Evolutionary conservation across 2,329 filamentous ascomycete species (phyloP), one percentile per base, ranked within the genome.

Genomic region (Nemania sp.): DNA sequence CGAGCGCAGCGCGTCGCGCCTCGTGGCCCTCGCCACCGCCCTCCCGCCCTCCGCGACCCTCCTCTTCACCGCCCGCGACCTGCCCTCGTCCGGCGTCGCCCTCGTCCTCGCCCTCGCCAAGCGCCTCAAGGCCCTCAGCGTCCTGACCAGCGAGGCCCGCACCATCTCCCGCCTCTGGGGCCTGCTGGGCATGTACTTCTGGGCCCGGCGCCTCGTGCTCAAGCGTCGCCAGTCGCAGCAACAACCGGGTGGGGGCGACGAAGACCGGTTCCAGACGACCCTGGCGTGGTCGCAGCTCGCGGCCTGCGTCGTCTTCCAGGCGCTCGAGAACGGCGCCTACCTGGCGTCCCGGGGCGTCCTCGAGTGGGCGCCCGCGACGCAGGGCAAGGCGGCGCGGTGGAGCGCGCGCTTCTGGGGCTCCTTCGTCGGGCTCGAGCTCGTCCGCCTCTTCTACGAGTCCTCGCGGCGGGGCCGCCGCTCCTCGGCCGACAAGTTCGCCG

Each of bases 251-350:
- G 10, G 51, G 13, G 11, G 50, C 12, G 15, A 63, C 63, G 78
- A 49, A 12, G 47, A 76, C 81, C 64, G 80, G 76, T 66, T 81
- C 59, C 80, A 80, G 63, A 72, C 72, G 9, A 66, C 74, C 35
- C 77, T 97, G 47, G 84, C 85, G 20, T 88, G 87, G 75, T 78
- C 83, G 6, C 90, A 95, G 74, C 84, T 97, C 18, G 65, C 81
- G 11, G 81, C 86, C 11, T 90, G 90, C 74, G 76, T 89, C 10
- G 73, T 79, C 10, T 96, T 90, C 79, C 92, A 97, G 76, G 77
- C 85, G 1, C 81, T 94, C 42, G 95, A 99, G 80, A 97, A 97
- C 77, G 82, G 84, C 40, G 90, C 90, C 15, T 96, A 90, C 78
- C 82, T 98, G 39, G 82, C 87, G 2, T 80, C 81, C 62, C 92